Evolutionary conservation across 169 alveolate species (phyloP).

Genomic region (Prorocentrum cordatum): DNA sequence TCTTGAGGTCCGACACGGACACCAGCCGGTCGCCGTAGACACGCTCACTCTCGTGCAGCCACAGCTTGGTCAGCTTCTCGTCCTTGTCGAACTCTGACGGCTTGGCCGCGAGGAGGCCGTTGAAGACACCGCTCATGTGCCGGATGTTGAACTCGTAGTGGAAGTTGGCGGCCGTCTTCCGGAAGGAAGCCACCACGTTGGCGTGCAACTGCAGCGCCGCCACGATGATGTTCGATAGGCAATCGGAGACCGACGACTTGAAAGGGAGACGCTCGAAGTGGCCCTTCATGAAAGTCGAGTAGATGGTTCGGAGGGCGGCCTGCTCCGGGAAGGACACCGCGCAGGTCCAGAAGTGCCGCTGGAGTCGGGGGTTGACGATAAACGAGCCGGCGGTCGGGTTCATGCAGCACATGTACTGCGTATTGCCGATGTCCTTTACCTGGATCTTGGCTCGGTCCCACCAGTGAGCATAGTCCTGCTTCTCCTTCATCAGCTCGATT

Average conservation of each 20-base stretch:
- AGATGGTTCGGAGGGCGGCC: conserved; percentile 84
- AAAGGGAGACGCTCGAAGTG: conserved; percentile 82
- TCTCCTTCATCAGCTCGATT: conserved; percentile 88
- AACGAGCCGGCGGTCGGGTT: conserved; percentile 90
- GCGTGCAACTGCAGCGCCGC: conserved; percentile 85
- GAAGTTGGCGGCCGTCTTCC: conserved; percentile 93
- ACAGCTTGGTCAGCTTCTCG: conserved; percentile 82
- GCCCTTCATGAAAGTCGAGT: conserved; percentile 87
- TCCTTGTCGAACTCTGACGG: conserved; percentile 85
- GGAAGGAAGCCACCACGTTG: conserved; percentile 76
- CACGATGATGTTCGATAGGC: conserved; percentile 83
- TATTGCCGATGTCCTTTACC: conserved; percentile 87
- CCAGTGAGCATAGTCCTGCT: conserved; percentile 88
- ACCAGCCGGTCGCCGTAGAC: conserved; percentile 90
- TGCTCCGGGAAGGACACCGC: conserved; percentile 91
- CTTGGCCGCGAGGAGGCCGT: conserved; percentile 87
- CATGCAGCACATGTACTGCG: conserved; percentile 85
- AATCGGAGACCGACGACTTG: conserved; percentile 69
- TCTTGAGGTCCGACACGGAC: conserved; percentile 78
- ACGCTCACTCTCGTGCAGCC: conserved; percentile 94
- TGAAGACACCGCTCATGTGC: conserved; percentile 89
- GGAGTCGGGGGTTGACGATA: conserved; percentile 86
- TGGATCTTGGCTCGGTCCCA: conserved; percentile 83
- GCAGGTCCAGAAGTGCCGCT: conserved; percentile 91
- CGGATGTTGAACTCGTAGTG: conserved; percentile 92